These are phyloP conservation scores for Verticillium nonalfalfae DNA, from an alignment of 2,329 filamentous ascomycete genomes.

Conservation along the genomic window DNA sequence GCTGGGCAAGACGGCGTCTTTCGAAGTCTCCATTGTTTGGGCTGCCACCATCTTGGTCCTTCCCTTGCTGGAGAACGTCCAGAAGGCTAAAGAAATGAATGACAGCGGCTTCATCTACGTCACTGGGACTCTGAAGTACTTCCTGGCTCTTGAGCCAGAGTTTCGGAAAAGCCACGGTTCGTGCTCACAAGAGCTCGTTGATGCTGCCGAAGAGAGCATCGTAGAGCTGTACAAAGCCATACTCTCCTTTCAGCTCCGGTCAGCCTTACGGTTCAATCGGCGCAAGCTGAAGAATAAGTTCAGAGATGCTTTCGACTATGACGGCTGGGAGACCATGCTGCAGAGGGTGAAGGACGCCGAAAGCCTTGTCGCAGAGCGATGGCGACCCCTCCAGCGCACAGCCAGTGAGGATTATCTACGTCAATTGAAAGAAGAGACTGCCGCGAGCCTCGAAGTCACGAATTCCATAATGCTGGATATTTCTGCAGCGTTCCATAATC, in stretches of 20 bases:
- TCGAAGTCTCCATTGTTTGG: too few relatives aligned
- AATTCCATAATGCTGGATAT: background rate
- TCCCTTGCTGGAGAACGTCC: too few relatives aligned
- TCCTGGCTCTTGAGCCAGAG: too few relatives aligned
- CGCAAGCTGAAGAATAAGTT: slow-evolving; percentile 4
- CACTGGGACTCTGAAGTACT: too few relatives aligned
- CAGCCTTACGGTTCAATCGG: slow-evolving; percentile 23
- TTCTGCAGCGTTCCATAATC: background rate
- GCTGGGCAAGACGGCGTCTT: too few relatives aligned
- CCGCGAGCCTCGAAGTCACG: background rate
- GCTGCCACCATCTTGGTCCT: too few relatives aligned
- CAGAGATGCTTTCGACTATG: slow-evolving; percentile 9
- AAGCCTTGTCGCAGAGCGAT: background rate
- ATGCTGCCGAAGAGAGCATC: background rate
- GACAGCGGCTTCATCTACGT: too few relatives aligned
- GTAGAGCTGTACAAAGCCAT: slow-evolving; percentile 23
- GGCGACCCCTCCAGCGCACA: too few relatives aligned
- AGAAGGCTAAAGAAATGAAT: too few relatives aligned
- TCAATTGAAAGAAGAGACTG: background rate
- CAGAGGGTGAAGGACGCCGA: background rate
- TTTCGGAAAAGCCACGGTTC: too few relatives aligned
- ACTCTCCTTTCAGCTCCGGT: slow-evolving; percentile 26
- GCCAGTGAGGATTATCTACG: background rate
- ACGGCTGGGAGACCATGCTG: slow-evolving; percentile 15
- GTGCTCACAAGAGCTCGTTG: background rate